Conservation (phyloP, 768 basidiomycete genomes). For the Favolaschia claudopus region DNA sequence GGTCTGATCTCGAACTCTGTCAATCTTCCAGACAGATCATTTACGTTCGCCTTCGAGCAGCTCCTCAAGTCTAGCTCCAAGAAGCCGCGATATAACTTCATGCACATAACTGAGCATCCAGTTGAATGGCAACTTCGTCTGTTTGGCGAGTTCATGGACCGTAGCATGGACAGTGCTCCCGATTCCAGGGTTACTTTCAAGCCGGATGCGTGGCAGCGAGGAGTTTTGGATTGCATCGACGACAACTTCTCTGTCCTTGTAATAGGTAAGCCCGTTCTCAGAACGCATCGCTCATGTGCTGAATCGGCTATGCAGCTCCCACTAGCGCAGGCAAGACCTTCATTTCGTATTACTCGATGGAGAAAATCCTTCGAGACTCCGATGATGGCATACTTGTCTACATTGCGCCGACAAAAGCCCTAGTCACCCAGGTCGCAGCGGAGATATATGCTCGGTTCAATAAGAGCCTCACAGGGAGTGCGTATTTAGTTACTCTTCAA, state of each 20-base stretch:
- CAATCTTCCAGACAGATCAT: conserved; percentile 32
- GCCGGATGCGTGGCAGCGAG: conserved; percentile 76
- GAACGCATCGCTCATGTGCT: too few relatives aligned
- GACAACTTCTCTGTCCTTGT: conserved; percentile 65
- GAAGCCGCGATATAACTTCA: conserved; percentile 52
- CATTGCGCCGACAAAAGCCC: conserved; percentile 78
- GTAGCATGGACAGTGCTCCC: conserved; percentile 67
- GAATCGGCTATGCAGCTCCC: conserved; percentile 50
- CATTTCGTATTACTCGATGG: conserved; percentile 82
- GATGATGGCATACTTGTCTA: conserved; percentile 77
- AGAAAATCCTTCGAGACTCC: conserved; percentile 64
- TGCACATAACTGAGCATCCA: conserved; percentile 64
- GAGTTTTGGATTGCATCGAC: conserved; percentile 72
- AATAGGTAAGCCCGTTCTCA: conserved; percentile 56
- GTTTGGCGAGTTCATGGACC: conserved; percentile 77
- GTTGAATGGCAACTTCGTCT: conserved; percentile 72
- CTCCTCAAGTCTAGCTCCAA: conserved; percentile 56
- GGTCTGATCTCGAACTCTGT: conserved; percentile 26
- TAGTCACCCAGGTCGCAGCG: conserved; percentile 75
- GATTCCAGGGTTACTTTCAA: conserved; percentile 68
- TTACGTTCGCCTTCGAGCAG: conserved; percentile 64
- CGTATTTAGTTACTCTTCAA: conserved; percentile 27
- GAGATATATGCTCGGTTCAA: conserved; percentile 77
- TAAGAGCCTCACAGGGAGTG: conserved; percentile 55
- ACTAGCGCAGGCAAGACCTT: conserved; percentile 82